phyloP scores from a whole-genome alignment of 176 grass and related monocot genomes.

The Neostapfia colusana region DNA sequence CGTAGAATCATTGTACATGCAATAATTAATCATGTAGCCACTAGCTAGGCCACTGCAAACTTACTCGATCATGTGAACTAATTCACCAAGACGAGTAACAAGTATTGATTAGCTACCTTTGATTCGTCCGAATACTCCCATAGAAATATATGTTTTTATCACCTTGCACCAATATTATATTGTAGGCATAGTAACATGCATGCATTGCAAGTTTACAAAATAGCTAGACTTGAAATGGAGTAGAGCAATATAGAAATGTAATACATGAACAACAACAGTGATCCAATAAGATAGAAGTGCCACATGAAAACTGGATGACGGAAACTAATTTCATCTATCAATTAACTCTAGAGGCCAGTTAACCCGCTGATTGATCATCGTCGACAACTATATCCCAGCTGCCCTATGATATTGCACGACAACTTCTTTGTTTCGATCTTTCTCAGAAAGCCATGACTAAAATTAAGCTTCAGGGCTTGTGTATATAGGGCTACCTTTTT shows the following conservation, averaged over 20 bases:
- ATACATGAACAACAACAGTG: not conserved
- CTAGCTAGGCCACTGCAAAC: not conserved
- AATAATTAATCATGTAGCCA: not conserved
- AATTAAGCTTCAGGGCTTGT: slow-evolving; percentile 68
- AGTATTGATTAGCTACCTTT: not conserved
- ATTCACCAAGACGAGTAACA: not conserved
- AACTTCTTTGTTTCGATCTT: slow-evolving; percentile 45
- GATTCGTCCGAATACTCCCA: not conserved
- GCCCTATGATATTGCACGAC: slow-evolving; percentile 43
- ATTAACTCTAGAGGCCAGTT: slow-evolving; percentile 28
- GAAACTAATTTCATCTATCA: slow-evolving; percentile 39
- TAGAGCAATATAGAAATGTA: slow-evolving; percentile 42
- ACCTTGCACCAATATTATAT: slow-evolving; percentile 19
- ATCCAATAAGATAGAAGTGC: not conserved
- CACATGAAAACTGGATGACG: slow-evolving; percentile 33
- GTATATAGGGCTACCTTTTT: slow-evolving; percentile 46
- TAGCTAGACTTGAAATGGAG: not conserved
- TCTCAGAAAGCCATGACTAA: slow-evolving; percentile 70
- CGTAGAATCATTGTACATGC: not conserved
- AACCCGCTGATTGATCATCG: slow-evolving; percentile 13
- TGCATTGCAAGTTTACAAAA: slow-evolving; percentile 40
- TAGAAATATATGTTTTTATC: not conserved
- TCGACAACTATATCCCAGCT: not conserved
- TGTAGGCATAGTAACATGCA: slow-evolving; percentile 29
- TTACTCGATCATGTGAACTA: not conserved